A percentile compares a stretch with the other conserved stretches of the same genome.
Conservation (phyloP, 1,284 basidiomycete genomes). For the Tremellales sp. region DNA sequence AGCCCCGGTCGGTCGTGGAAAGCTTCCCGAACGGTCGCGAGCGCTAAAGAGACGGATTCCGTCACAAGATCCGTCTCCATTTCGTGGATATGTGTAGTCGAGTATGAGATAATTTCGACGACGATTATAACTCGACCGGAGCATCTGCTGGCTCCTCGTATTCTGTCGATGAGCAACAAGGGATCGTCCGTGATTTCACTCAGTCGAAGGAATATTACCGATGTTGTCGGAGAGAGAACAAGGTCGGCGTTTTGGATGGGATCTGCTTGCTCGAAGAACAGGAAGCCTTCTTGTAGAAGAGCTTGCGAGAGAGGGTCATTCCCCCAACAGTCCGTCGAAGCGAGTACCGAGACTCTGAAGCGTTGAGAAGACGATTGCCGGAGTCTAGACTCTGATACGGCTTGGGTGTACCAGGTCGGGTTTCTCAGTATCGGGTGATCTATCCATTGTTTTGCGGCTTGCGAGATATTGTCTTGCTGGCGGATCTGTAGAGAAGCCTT, state of each 20-base stretch:
- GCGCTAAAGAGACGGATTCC: slow-evolving; percentile 1
- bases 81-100: slow-evolving; percentile 1
- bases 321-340: not conserved
- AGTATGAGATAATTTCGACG: slow-evolving; percentile 10
- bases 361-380: no score
- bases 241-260: slow-evolving; percentile 14
- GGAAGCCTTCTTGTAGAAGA: slow-evolving; percentile 2
- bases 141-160: slow-evolving; percentile 3
- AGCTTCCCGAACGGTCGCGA: not conserved
- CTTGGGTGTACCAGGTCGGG: slow-evolving; percentile 9
- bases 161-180: slow-evolving; percentile 3
- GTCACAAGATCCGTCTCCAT: not conserved
- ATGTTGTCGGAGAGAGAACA: slow-evolving; percentile 12
- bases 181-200: not conserved
- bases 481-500: no score
- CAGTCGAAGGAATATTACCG: slow-evolving; percentile 11
- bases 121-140: slow-evolving; percentile 13
- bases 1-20: no score
- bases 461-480: no score
- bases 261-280: slow-evolving; percentile 3
- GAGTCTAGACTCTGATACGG: not conserved
- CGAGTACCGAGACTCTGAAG: not conserved
- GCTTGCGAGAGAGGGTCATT: slow-evolving; percentile 7
- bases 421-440: slow-evolving; percentile 4
- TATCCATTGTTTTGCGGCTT: slow-evolving; percentile 1